Conservation (phyloP, 2,329 filamentous ascomycete genomes). For the Colletotrichum sp. region DNA sequence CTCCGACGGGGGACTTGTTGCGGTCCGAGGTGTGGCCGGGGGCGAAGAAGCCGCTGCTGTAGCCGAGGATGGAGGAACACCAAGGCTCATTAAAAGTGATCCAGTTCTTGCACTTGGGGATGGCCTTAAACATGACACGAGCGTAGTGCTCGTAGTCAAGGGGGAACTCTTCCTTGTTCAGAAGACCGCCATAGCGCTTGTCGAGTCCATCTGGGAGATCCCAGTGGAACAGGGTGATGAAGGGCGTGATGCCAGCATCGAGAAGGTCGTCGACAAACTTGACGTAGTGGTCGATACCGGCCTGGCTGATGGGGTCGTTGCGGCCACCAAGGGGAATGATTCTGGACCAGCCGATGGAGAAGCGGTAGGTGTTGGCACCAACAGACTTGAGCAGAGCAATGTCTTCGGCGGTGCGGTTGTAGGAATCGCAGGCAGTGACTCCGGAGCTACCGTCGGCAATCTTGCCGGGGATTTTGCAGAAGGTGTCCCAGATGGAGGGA, state of each 20-base stretch:
- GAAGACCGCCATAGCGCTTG: conserved; percentile 79
- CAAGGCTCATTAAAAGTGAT: conserved; percentile 92
- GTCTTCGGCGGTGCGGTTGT: conserved; percentile 79
- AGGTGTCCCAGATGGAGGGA: conserved; percentile 90
- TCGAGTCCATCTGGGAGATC: conserved; percentile 82
- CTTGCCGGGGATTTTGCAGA: conserved; percentile 81
- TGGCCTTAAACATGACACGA: conserved; percentile 74
- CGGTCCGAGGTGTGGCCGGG: conserved; percentile 84
- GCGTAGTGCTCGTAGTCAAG: conserved; percentile 83
- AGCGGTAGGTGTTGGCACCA: conserved; percentile 79
- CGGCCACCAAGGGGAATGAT: conserved; percentile 87
- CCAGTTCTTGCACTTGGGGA: conserved; percentile 84
- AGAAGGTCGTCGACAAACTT: conserved; percentile 80
- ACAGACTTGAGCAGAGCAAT: conserved; percentile 78
- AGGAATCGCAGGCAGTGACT: conserved; percentile 83
- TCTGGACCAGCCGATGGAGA: conserved; percentile 84
- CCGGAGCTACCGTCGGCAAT: conserved; percentile 80
- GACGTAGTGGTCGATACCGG: conserved; percentile 78
- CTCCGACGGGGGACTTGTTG: conserved; percentile 71
- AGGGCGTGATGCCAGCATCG: conserved; percentile 77
- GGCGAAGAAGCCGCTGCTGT: conserved; percentile 78
- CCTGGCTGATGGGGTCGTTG: conserved; percentile 80
- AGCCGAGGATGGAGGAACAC: conserved; percentile 83
- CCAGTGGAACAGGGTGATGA: conserved; percentile 89
- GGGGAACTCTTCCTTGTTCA: conserved; percentile 84